Conservation (phyloP, 2,329 filamentous ascomycete species). For the Chaetomium strumarium region DNA sequence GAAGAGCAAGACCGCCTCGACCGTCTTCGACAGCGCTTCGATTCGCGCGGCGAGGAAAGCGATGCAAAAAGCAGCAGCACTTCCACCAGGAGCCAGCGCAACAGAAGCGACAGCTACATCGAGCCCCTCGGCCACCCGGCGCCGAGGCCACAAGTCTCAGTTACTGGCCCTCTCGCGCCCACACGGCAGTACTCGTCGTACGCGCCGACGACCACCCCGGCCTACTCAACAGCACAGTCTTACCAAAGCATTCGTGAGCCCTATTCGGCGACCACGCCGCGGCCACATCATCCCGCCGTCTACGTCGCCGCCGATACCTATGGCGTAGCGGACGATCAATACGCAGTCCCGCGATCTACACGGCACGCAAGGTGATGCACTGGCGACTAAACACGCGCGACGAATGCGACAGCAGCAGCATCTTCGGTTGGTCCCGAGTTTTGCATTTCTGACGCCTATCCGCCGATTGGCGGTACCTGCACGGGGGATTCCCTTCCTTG, state of each 20-base stretch:
- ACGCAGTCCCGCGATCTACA: slow-evolving; percentile 8
- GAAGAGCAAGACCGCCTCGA: slow-evolving; percentile 23
- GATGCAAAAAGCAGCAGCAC: slow-evolving; percentile 26
- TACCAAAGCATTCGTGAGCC: slow-evolving; percentile 20
- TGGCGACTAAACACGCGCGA: slow-evolving; percentile 1
- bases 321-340: slow-evolving; percentile 18
- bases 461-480: slow-evolving; percentile 19
- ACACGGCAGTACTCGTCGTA: slow-evolving; percentile 13
- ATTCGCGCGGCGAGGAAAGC: slow-evolving; percentile 24
- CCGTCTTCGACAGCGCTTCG: slow-evolving; percentile 30
- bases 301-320: slow-evolving; percentile 17
- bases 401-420: not conserved
- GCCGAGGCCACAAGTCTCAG: slow-evolving; percentile 14
- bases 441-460: slow-evolving; percentile 13
- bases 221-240: slow-evolving; percentile 9
- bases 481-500: not conserved
- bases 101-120: slow-evolving; percentile 28
- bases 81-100: slow-evolving; percentile 20
- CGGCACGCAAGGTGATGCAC: slow-evolving; percentile 15
- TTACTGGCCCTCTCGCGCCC: slow-evolving; percentile 12
- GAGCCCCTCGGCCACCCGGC: slow-evolving; percentile 27
- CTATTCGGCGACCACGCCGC: slow-evolving; percentile 14
- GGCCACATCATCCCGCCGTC: slow-evolving; percentile 21
- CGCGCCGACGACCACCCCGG: slow-evolving; percentile 6
- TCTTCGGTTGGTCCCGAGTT: slow-evolving; percentile 14